Conservation (phyloP, 2,329 filamentous ascomycete species). For the Clarireedia hainanense region DNA sequence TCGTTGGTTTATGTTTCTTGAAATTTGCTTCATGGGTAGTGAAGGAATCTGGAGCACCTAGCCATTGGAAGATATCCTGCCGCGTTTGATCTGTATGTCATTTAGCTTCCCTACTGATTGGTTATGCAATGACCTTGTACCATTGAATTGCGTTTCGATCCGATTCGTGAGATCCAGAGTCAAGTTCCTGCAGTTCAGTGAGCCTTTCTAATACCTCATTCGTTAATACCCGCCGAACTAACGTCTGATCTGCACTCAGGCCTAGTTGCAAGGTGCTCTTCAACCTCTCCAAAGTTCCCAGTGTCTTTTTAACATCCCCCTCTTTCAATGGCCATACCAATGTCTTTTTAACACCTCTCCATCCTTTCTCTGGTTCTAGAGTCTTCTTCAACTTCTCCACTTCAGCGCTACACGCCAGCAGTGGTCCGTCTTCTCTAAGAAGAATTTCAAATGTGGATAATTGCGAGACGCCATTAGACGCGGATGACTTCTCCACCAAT, state of each 20-base stretch:
- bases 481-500: constrained; percentile 12
- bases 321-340: constrained; percentile 19
- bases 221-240: background rate
- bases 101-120: too few species aligned
- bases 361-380: constrained; percentile 14
- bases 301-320: constrained; percentile 11
- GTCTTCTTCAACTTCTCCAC: constrained; percentile 12
- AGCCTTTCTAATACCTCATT: background rate
- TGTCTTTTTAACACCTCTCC: constrained; percentile 12
- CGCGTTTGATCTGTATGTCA: constrained; percentile 7
- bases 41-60: constrained; percentile 19
- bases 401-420: constrained; percentile 13
- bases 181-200: constrained; percentile 5
- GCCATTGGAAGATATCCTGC: constrained; percentile 18
- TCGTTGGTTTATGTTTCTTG: constrained; percentile 19
- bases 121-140: background rate
- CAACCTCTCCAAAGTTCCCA: constrained; percentile 14
- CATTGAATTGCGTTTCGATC: constrained; percentile 12
- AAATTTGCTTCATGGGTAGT: constrained; percentile 17
- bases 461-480: background rate
- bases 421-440: constrained; percentile 11
- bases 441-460: constrained; percentile 14
- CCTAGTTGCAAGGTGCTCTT: constrained; percentile 18
- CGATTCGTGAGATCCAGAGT: constrained; percentile 9
- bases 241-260: constrained; percentile 18